Conservation (phyloP, 129 eudicot species). For the Chrysanthemum makinoi region DNA sequence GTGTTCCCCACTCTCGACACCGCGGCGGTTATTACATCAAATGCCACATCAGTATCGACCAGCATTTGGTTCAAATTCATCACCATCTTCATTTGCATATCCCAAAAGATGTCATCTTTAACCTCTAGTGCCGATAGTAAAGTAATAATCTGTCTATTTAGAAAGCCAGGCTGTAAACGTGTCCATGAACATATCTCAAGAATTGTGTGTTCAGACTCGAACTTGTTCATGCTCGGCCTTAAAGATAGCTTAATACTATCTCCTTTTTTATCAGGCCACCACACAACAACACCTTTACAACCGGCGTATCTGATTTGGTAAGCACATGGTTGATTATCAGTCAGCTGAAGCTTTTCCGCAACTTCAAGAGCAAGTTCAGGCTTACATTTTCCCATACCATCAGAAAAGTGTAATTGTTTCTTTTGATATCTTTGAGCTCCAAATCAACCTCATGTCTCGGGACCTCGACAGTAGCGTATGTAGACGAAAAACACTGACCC, state of each 20-base stretch:
- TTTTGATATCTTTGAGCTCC: constrained; percentile 36
- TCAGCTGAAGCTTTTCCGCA: constrained; percentile 47
- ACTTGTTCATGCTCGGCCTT: constrained; percentile 65
- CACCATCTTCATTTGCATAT: constrained; percentile 59
- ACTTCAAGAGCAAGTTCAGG: constrained; percentile 61
- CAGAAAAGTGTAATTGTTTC: constrained; percentile 59
- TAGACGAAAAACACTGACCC: constrained; percentile 81
- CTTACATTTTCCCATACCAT: constrained; percentile 69
- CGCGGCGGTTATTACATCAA: constrained; percentile 48
- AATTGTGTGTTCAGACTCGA: constrained; percentile 47
- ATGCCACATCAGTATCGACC: constrained; percentile 50
- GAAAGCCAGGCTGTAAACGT: constrained; percentile 58
- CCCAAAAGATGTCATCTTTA: constrained; percentile 50
- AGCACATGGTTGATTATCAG: constrained; percentile 53
- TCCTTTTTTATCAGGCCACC: constrained; percentile 49
- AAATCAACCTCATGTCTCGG: constrained; percentile 31
- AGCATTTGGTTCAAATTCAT: constrained; percentile 43
- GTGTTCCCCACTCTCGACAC: constrained; percentile 61
- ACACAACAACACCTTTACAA: constrained; percentile 67
- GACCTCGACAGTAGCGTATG: constrained; percentile 72
- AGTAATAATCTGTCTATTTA: constrained; percentile 61
- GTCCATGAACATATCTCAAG: constrained; percentile 78
- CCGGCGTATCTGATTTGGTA: constrained; percentile 72
- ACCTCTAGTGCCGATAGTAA: constrained; percentile 54
- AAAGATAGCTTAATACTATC: constrained; percentile 37